phyloP scores from a whole-genome alignment of 805 yeast genomes.

The Kluyveromyces dobzhanskii region DNA sequence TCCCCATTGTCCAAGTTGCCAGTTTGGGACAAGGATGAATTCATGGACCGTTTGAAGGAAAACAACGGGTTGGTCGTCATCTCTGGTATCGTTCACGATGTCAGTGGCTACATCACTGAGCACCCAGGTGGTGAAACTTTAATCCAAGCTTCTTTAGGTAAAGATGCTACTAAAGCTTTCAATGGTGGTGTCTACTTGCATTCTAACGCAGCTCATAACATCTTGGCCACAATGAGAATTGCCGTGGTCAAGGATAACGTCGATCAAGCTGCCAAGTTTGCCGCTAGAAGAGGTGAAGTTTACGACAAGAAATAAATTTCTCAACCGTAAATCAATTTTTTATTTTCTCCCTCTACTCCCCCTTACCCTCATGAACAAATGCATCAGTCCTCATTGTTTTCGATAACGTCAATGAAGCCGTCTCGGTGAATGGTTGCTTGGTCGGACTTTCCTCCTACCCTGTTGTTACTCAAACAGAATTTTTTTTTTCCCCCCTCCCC shows the following conservation, averaged over 20 bases:
- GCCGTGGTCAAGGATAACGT: constrained; percentile 67
- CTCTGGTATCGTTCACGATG: constrained; percentile 75
- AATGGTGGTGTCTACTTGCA: constrained; percentile 83
- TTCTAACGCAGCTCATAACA: constrained; percentile 78
- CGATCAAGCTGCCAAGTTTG: constrained; percentile 42
- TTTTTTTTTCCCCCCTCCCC: constrained; percentile 1
- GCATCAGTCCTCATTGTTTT: background rate
- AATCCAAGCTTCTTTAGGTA: constrained; percentile 62
- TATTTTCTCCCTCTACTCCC: background rate
- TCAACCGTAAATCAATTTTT: background rate
- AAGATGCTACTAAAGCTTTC: constrained; percentile 78
- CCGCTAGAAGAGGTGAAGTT: constrained; percentile 30
- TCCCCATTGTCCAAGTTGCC: constrained; percentile 57
- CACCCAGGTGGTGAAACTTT: constrained; percentile 84
- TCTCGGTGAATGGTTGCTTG: too few species aligned
- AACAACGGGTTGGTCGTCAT: constrained; percentile 58
- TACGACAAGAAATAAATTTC: constrained; percentile 13
- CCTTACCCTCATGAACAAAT: background rate
- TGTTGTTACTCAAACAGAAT: too few species aligned
- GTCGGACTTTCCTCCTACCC: too few species aligned
- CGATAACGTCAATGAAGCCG: background rate
- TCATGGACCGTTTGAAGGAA: constrained; percentile 41
- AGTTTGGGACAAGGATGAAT: constrained; percentile 62
- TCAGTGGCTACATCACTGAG: constrained; percentile 55
- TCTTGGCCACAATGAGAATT: constrained; percentile 74